A percentile compares a stretch with the other conserved stretches of the same genome.
phyloP scores from a whole-genome alignment of 257 asterid genomes.

The Knoxia roxburghii region DNA sequence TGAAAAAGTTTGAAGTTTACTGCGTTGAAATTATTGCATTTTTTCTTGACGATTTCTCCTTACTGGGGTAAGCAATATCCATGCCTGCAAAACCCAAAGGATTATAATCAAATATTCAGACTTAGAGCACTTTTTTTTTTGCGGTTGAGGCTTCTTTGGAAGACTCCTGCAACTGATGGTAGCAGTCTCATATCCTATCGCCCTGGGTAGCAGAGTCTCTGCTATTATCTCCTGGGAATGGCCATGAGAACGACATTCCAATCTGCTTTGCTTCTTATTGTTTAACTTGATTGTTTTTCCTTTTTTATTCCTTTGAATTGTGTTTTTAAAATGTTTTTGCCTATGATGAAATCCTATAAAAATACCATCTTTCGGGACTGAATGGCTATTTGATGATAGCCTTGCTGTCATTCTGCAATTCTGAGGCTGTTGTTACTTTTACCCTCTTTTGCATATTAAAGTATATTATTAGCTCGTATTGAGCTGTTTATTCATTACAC shows the following conservation, averaged over 20 bases:
- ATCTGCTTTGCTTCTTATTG: too few relatives aligned
- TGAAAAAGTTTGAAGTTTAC: too few relatives aligned
- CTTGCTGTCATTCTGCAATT: conserved; percentile 66
- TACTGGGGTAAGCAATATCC: conserved; percentile 16
- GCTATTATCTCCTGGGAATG: conserved; percentile 56
- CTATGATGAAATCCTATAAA: conserved; percentile 40
- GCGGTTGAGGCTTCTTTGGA: conserved; percentile 16
- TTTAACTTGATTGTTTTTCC: too few relatives aligned
- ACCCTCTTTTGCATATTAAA: too few relatives aligned
- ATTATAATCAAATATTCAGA: conserved; percentile 11
- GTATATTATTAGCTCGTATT: too few relatives aligned
- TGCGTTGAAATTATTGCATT: too few relatives aligned
- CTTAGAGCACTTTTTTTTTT: conserved; percentile 12
- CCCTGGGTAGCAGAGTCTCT: conserved; percentile 57
- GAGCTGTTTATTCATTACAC: background rate
- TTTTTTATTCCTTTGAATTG: too few relatives aligned
- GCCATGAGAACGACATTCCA: conserved; percentile 61
- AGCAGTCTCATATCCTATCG: conserved; percentile 64
- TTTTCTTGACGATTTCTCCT: conserved; percentile 8
- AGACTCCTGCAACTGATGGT: conserved; percentile 25
- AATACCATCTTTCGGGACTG: conserved; percentile 89
- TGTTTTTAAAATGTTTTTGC: conserved; percentile 9
- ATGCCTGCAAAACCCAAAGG: conserved; percentile 18
- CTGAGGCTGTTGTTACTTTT: conserved; percentile 42
- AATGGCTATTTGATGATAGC: conserved; percentile 38